phyloP scores from a whole-genome alignment of 2,329 filamentous ascomycete species.

The Aspergillaceae sp. region DNA sequence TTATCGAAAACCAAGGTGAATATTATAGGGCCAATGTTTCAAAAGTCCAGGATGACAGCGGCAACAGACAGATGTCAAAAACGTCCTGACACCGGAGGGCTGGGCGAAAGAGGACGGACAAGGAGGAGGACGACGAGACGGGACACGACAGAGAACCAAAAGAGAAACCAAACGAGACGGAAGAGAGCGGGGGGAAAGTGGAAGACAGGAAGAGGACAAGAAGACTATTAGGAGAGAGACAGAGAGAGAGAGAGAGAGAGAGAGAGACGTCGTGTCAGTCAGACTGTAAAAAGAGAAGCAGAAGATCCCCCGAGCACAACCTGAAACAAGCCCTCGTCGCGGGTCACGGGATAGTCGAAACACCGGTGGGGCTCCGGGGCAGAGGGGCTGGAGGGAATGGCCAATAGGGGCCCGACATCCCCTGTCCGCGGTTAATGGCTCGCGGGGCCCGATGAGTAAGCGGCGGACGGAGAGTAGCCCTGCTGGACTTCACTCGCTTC shows the following conservation, averaged over 20 bases:
- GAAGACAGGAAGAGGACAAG: conserved; percentile 1
- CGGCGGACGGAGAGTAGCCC: too few relatives aligned
- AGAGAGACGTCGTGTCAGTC: neutral
- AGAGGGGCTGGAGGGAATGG: too few relatives aligned
- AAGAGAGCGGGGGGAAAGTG: neutral
- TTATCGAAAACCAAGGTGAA: neutral
- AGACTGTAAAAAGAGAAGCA: too few relatives aligned
- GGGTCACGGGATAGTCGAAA: too few relatives aligned
- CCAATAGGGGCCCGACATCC: too few relatives aligned
- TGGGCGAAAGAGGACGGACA: neutral
- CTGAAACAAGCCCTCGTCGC: too few relatives aligned
- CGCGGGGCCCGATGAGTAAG: too few relatives aligned
- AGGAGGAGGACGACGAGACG: neutral
- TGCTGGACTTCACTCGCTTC: too few relatives aligned
- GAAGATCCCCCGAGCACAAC: too few relatives aligned
- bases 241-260: neutral
- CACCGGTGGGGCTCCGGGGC: too few relatives aligned
- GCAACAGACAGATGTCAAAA: neutral
- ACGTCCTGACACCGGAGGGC: neutral
- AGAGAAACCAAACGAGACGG: neutral
- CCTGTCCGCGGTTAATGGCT: too few relatives aligned
- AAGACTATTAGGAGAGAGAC: neutral
- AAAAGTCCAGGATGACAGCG: neutral
- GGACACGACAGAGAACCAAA: too few relatives aligned
- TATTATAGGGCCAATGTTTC: neutral